Evolutionary conservation across 345 rosid genomes (phyloP).

Genomic region (Physaria fendleri): DNA sequence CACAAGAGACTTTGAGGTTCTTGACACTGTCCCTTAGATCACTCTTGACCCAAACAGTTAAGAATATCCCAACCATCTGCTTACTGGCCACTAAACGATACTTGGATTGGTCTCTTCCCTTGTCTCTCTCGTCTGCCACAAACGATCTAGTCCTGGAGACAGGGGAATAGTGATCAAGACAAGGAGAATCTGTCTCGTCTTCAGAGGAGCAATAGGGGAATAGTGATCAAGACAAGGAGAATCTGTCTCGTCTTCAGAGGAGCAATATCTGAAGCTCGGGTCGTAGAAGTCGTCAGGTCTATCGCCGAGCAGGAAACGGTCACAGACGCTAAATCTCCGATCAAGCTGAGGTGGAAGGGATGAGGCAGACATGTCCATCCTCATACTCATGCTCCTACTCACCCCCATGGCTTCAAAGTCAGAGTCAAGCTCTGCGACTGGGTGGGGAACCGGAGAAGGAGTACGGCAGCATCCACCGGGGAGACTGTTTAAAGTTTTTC

Average conservation of each 20-base stretch:
- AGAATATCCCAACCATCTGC: slow-evolving; percentile 97
- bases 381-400: slow-evolving; percentile 59
- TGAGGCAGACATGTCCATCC: slow-evolving; percentile 38
- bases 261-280: slow-evolving; percentile 55
- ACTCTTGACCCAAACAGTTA: slow-evolving; percentile 87
- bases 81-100: slow-evolving; percentile 91
- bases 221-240: slow-evolving; percentile 46
- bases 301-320: slow-evolving; percentile 54
- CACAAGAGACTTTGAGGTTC: slow-evolving; percentile 91
- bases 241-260: slow-evolving; percentile 82
- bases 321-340: slow-evolving; percentile 76
- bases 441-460: slow-evolving; percentile 82
- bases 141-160: slow-evolving; percentile 41
- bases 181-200: slow-evolving; percentile 73
- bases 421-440: slow-evolving; percentile 74
- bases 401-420: slow-evolving; percentile 65
- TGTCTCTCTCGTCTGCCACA: slow-evolving; percentile 49
- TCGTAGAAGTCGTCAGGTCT: slow-evolving; percentile 57
- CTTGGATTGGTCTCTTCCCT: slow-evolving; percentile 44
- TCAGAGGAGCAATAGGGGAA: slow-evolving; percentile 85
- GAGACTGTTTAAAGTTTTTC: slow-evolving; percentile 80
- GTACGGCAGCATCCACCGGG: slow-evolving; percentile 59
- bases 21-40: slow-evolving; percentile 63
- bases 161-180: slow-evolving; percentile 43
- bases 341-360: slow-evolving; percentile 45